phyloP scores from a whole-genome alignment of 768 basidiomycete species.

The Macrolepiota albuminosa region DNA sequence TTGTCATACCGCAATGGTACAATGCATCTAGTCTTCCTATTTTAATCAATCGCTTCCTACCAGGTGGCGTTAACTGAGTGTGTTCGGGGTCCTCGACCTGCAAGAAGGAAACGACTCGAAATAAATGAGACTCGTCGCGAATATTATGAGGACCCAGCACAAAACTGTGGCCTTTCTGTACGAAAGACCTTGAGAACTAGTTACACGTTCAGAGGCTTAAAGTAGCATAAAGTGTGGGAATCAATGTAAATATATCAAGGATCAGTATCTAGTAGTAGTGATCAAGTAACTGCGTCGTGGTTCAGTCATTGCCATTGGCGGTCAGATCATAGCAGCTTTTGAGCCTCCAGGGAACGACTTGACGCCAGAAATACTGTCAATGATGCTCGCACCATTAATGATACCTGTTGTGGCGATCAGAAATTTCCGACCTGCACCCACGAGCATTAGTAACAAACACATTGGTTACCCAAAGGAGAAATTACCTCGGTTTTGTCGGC shows the following conservation, averaged over 20 bases:
- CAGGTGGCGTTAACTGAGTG: slow-evolving; percentile 16
- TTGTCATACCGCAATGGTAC: background rate
- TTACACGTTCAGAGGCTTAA: slow-evolving; percentile 23
- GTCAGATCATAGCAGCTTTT: slow-evolving; percentile 41
- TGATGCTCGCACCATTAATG: slow-evolving; percentile 69
- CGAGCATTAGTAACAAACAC: slow-evolving; percentile 6
- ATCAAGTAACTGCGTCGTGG: slow-evolving; percentile 1
- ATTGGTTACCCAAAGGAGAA: slow-evolving; percentile 15
- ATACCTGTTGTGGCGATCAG: slow-evolving; percentile 91
- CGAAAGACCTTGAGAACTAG: slow-evolving; percentile 13
- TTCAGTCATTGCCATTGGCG: background rate
- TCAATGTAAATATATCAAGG: background rate
- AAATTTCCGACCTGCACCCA: slow-evolving; percentile 68
- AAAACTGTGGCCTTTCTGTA: background rate
- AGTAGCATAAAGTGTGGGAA: slow-evolving; percentile 15
- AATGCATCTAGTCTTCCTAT: slow-evolving; percentile 14
- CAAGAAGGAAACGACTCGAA: slow-evolving; percentile 12
- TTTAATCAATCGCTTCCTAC: slow-evolving; percentile 4
- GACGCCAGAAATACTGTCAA: slow-evolving; percentile 60
- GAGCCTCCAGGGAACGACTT: slow-evolving; percentile 25
- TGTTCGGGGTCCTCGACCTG: slow-evolving; percentile 20
- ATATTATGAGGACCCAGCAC: slow-evolving; percentile 13
- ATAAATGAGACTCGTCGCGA: slow-evolving; percentile 51
- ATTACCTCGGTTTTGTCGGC: slow-evolving; percentile 75
- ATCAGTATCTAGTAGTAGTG: background rate